Evolutionary conservation across 768 basidiomycete species (phyloP), one percentile per base, ranked within the genome.

Genomic region (Melanogaster broomeanus): DNA sequence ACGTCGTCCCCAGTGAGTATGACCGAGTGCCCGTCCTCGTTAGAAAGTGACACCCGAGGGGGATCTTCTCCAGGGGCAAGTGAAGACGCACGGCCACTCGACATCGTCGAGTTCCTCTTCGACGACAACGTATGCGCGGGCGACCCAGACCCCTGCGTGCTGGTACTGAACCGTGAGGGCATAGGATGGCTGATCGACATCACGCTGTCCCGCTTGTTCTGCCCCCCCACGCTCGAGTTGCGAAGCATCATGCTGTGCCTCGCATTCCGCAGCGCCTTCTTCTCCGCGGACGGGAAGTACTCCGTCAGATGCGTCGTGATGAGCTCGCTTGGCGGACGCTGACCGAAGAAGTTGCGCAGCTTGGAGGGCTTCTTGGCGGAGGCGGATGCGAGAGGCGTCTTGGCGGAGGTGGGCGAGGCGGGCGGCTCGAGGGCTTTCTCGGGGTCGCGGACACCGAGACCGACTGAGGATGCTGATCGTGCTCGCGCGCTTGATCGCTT

Each of bases 321-420:
- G 56, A 98, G 84, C 69, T 98, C 97, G 72, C 90, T 93, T 0
- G 97, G 95, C 0, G 97, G 97, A 35, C 97, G 89, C 63, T 98
- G 97, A 15, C 96, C 97, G 60, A 98, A 96, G 77, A 98, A 99
- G 76, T 93, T 94, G 70, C 90, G 90, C 42, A 94, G 67, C 63
- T 92, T 94, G 19, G 82, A 81, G 4, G 85, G 81, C 9, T 77
- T 73, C 59, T 81, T 81, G 45, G 48, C 28, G 42, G 61, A 38
- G 35, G 21, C 25, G 21, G 46, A 38, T 27, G 43, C 50, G 37
- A 42, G 43, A 12, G 51, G 58, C 27, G 43, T 55, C 57, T 63
- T 70, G 33, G 55, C 15, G 3, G 64, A 34, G 0, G 78, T 75
- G 6, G 83, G 79, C 0, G 83, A 83, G 10, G 80, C 76, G 8